Percentiles rank a stretch among this genome's conserved stretches.
Evolutionary conservation across 306 rosid species (phyloP).

Genomic region (Trichosanthes cucumerina): DNA sequence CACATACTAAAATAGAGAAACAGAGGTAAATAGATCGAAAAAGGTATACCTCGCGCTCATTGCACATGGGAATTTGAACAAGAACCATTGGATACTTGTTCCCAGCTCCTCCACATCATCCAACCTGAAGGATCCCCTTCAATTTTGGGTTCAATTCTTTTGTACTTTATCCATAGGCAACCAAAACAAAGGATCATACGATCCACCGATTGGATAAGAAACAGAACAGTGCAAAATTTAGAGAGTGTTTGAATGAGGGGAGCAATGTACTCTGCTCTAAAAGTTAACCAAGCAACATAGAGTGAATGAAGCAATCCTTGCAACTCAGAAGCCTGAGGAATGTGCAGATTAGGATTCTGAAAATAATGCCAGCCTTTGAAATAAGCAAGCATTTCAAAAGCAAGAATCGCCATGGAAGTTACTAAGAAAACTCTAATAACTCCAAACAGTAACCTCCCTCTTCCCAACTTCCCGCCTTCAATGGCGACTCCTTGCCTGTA

Average conservation of each 20-base stretch:
- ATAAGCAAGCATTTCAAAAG: conserved; percentile 66
- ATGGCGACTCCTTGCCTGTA: conserved; percentile 40
- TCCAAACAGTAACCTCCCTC: conserved; percentile 44
- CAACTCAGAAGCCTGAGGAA: conserved; percentile 61
- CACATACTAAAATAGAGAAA: neutral
- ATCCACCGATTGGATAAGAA: conserved; percentile 79
- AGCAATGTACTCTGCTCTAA: conserved; percentile 77
- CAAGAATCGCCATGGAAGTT: conserved; percentile 52
- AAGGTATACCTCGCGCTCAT: conserved; percentile 70
- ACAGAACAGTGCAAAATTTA: conserved; percentile 65
- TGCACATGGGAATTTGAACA: conserved; percentile 93
- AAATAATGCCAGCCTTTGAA: conserved; percentile 78
- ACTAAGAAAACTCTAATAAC: conserved; percentile 58
- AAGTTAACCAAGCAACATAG: conserved; percentile 68
- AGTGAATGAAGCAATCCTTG: conserved; percentile 51
- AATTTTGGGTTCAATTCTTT: conserved; percentile 62
- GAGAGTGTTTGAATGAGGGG: conserved; percentile 70
- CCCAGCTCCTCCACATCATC: conserved; percentile 53
- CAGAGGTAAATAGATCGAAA: neutral
- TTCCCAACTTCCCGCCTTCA: conserved; percentile 50
- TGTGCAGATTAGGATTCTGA: conserved; percentile 49
- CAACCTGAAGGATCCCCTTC: conserved; percentile 32
- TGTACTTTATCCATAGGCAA: conserved; percentile 77
- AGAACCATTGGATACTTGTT: conserved; percentile 74
- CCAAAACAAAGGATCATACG: conserved; percentile 75